Evolutionary conservation across 352 stramenopile genomes (phyloP).

Genomic region (Pythium sukuiense): DNA sequence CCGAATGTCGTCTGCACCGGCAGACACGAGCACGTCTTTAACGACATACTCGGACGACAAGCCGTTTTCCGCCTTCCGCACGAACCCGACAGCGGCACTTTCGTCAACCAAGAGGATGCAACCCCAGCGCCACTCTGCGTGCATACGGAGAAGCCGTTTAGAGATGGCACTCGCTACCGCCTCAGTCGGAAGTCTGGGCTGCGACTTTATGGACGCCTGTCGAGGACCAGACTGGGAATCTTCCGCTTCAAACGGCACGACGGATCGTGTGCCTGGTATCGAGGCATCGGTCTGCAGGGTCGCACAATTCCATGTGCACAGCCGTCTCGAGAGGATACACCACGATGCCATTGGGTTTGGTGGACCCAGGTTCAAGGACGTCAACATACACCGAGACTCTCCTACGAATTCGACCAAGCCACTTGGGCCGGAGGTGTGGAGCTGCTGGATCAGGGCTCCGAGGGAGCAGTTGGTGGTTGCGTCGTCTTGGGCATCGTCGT

Average conservation of each 20-base stretch:
- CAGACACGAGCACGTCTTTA: too few relatives aligned
- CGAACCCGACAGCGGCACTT: too few relatives aligned
- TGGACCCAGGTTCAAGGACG: too few relatives aligned
- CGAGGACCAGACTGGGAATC: too few relatives aligned
- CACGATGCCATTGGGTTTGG: not conserved
- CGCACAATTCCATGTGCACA: constrained; percentile 16
- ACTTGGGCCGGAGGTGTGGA: constrained; percentile 41
- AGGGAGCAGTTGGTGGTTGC: constrained; percentile 33
- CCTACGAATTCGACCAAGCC: constrained; percentile 15
- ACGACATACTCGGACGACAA: too few relatives aligned
- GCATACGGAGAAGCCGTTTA: constrained; percentile 22
- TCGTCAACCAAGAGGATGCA: constrained; percentile 29
- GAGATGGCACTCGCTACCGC: not conserved
- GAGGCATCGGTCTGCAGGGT: not conserved
- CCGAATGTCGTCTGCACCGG: too few relatives aligned
- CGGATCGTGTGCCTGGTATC: too few relatives aligned
- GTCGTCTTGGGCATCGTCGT: constrained; percentile 22
- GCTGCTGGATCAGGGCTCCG: constrained; percentile 34
- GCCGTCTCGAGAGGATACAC: constrained; percentile 18
- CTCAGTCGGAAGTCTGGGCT: too few relatives aligned
- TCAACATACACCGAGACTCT: too few relatives aligned
- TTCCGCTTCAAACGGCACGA: too few relatives aligned
- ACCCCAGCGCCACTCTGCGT: constrained; percentile 29
- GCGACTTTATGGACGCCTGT: too few relatives aligned
- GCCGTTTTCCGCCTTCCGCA: too few relatives aligned